A percentile compares a stretch with the other conserved stretches of the same genome.
Evolutionary conservation across 805 yeast genomes (phyloP).

Genomic region (Saccharomycopsis babjevae): DNA sequence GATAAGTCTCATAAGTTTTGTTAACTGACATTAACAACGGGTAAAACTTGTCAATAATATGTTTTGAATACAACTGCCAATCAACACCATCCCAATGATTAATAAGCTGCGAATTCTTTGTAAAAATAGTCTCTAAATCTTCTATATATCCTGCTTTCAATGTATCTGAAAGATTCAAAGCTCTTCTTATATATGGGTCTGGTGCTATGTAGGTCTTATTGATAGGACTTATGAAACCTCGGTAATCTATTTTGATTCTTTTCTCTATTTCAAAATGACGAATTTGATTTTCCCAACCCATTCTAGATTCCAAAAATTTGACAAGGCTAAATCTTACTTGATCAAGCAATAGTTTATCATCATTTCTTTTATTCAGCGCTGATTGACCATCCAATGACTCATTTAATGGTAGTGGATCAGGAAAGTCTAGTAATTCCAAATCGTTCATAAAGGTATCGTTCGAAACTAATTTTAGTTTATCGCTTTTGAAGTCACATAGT

Average conservation of each 20-base stretch:
- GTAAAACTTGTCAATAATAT: conserved; percentile 41
- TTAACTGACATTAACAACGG: conserved; percentile 38
- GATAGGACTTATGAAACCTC: conserved; percentile 42
- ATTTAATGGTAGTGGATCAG: conserved; percentile 22
- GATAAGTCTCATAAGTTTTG: conserved; percentile 25
- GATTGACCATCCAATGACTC: conserved; percentile 7
- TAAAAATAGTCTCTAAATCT: conserved; percentile 27
- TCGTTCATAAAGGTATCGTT: conserved; percentile 32
- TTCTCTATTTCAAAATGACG: conserved; percentile 38
- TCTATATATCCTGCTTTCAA: conserved; percentile 28
- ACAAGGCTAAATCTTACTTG: conserved; percentile 20
- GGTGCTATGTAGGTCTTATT: conserved; percentile 40
- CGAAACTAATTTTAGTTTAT: conserved; percentile 37
- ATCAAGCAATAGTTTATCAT: conserved; percentile 21
- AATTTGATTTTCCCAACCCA: conserved; percentile 16
- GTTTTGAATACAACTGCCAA: conserved; percentile 46
- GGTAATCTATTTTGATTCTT: conserved; percentile 40
- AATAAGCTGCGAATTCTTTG: conserved; percentile 21
- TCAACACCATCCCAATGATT: conserved; percentile 36
- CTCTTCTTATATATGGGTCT: conserved; percentile 36
- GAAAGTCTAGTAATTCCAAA: conserved; percentile 31
- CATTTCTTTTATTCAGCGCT: conserved; percentile 4
- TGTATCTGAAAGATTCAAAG: conserved; percentile 27
- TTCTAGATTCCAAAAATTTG: conserved; percentile 11
- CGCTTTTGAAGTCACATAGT: conserved; percentile 43